Evolutionary conservation across 148 eudicot genomes (phyloP).

Genomic region (Vaccinium darrowii): DNA sequence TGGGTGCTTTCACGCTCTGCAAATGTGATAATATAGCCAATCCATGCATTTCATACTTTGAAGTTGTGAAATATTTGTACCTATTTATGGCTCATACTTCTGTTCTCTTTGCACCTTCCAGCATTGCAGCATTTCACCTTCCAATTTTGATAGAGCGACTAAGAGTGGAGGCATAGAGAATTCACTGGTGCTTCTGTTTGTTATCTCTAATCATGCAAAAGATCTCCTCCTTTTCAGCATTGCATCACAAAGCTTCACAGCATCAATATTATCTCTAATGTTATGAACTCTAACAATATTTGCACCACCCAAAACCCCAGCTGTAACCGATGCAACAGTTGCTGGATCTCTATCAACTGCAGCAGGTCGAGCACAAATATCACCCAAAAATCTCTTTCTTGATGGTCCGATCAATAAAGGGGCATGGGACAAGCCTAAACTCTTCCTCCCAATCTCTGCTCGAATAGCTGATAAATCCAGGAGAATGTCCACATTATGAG

Average conservation of each 20-base stretch:
- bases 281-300: constrained; percentile 90
- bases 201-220: constrained; percentile 2
- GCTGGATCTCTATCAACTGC: constrained; percentile 78
- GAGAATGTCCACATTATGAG: constrained; percentile 71
- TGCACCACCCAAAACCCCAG: constrained; percentile 80
- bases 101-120: no score
- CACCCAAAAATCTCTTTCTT: constrained; percentile 82
- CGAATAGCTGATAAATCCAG: constrained; percentile 47
- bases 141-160: no score
- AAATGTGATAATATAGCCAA: no score
- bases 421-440: constrained; percentile 60
- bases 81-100: no score
- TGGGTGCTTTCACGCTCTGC: no score
- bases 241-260: constrained; percentile 80
- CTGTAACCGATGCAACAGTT: constrained; percentile 62
- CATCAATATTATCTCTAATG: constrained; percentile 62
- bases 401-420: constrained; percentile 86
- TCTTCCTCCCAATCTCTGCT: constrained; percentile 63
- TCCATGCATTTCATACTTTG: no score
- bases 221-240: constrained; percentile 40
- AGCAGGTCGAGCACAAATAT: constrained; percentile 49
- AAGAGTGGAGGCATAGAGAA: no score
- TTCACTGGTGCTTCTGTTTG: no score
- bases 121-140: no score
- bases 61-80: no score